Percentiles rank a stretch among this genome's conserved stretches.
phyloP scores from a whole-genome alignment of 805 yeast genomes.

The Sugiyamaella mastotermitis region DNA sequence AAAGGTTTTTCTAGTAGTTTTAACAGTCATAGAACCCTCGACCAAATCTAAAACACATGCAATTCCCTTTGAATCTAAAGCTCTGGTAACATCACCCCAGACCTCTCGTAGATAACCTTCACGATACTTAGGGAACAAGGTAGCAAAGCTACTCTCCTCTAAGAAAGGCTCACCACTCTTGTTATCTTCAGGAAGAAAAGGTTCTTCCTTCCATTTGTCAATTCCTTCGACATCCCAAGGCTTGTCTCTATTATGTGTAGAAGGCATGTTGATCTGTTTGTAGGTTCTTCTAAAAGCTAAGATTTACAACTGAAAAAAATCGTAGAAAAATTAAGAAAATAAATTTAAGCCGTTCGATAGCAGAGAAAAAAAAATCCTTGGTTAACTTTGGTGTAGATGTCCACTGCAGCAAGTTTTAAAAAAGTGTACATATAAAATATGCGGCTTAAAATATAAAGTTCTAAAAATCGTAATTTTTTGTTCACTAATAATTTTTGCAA shows the following conservation, averaged over 20 bases:
- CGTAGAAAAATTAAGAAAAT: not conserved
- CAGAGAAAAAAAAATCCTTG: conserved; percentile 1
- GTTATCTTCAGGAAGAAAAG: conserved; percentile 85
- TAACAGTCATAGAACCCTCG: conserved; percentile 96
- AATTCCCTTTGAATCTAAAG: conserved; percentile 62
- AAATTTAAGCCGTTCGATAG: not conserved
- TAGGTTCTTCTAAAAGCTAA: not conserved
- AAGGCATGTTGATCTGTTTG: conserved; percentile 58
- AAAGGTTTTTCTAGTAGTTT: conserved; percentile 88
- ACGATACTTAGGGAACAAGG: conserved; percentile 93
- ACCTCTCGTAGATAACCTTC: conserved; percentile 81
- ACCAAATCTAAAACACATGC: conserved; percentile 85
- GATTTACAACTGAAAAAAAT: conserved; percentile 2
- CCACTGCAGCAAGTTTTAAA: not conserved
- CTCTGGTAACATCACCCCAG: conserved; percentile 89
- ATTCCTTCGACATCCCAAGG: conserved; percentile 98
- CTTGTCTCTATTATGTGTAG: conserved; percentile 89
- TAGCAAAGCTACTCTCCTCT: conserved; percentile 94
- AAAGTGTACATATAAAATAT: too few species aligned
- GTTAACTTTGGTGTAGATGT: not conserved
- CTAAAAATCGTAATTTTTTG: too few species aligned
- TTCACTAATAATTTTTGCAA: too few species aligned
- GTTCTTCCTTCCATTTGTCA: conserved; percentile 87
- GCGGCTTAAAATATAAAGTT: too few species aligned
- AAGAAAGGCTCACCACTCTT: conserved; percentile 80